These are phyloP conservation scores for Otatea glauca DNA, from an alignment of 176 grass and related monocot genomes.

Conservation along the genomic window DNA sequence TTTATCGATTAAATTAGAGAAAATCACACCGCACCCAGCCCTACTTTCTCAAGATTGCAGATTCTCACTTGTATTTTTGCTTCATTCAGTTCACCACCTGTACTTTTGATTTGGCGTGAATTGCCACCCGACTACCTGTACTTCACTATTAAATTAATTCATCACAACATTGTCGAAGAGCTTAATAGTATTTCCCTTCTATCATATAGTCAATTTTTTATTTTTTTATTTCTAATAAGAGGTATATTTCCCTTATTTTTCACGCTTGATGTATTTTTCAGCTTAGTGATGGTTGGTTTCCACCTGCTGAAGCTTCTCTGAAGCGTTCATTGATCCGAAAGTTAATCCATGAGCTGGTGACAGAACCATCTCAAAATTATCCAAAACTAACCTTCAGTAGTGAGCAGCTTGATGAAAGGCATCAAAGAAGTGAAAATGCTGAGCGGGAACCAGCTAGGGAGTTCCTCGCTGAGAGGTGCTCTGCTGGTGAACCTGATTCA, in stretches of 20 bases:
- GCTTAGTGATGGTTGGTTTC: conserved; percentile 87
- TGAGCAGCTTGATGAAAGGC: conserved; percentile 48
- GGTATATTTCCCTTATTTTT: conserved; percentile 18
- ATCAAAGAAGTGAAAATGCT: conserved; percentile 51
- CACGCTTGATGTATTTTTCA: conserved; percentile 50
- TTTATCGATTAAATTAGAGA: background rate
- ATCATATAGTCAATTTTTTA: background rate
- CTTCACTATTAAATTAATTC: background rate
- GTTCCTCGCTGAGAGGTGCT: conserved; percentile 48
- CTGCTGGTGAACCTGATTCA: conserved; percentile 48
- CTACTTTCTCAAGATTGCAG: background rate
- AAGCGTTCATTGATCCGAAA: conserved; percentile 80
- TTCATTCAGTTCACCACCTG: background rate
- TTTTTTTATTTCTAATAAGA: conserved; percentile 19
- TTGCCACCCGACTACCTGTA: background rate
- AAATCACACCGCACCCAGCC: background rate
- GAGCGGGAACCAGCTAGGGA: conserved; percentile 54
- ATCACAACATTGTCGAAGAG: conserved; percentile 19
- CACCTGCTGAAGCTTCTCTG: conserved; percentile 82
- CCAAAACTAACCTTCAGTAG: conserved; percentile 28
- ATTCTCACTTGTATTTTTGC: background rate
- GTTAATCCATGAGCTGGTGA: conserved; percentile 69
- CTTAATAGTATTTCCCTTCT: conserved; percentile 1
- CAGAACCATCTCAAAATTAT: conserved; percentile 46
- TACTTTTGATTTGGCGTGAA: background rate